Evolutionary conservation across 176 grass and related monocot species (phyloP).

Genomic region (Oryza officinalis): DNA sequence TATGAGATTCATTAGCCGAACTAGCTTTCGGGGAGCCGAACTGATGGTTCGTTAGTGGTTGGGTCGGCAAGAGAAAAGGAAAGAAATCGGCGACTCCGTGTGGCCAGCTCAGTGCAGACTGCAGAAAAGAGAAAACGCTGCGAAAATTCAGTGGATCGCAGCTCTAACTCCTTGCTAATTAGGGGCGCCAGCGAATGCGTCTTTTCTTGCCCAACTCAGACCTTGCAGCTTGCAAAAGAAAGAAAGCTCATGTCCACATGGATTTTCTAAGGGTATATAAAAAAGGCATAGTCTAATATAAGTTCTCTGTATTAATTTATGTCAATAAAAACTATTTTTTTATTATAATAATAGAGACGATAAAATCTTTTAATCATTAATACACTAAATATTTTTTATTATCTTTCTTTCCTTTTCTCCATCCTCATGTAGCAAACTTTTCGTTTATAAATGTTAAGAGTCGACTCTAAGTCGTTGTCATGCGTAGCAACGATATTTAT

Average conservation of each 20-base stretch:
- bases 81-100: slow-evolving; percentile 28
- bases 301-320: too few species aligned
- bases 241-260: background rate
- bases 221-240: background rate
- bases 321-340: too few species aligned
- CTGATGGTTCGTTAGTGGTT: background rate
- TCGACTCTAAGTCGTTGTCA: too few species aligned
- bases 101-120: slow-evolving; percentile 27
- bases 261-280: too few species aligned
- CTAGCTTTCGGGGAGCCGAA: background rate
- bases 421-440: too few species aligned
- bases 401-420: too few species aligned
- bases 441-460: too few species aligned
- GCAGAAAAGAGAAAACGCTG: background rate
- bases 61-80: slow-evolving; percentile 10
- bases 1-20: background rate
- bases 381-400: too few species aligned
- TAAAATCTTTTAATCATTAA: too few species aligned
- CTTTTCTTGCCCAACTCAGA: background rate
- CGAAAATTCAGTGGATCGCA: slow-evolving; percentile 11
- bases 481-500: too few species aligned
- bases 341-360: too few species aligned
- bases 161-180: background rate
- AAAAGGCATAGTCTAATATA: too few species aligned
- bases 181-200: background rate